Percentiles rank a stretch among this genome's conserved stretches.
phyloP scores from a whole-genome alignment of 208 protist species.

The Phytomonas francai region DNA sequence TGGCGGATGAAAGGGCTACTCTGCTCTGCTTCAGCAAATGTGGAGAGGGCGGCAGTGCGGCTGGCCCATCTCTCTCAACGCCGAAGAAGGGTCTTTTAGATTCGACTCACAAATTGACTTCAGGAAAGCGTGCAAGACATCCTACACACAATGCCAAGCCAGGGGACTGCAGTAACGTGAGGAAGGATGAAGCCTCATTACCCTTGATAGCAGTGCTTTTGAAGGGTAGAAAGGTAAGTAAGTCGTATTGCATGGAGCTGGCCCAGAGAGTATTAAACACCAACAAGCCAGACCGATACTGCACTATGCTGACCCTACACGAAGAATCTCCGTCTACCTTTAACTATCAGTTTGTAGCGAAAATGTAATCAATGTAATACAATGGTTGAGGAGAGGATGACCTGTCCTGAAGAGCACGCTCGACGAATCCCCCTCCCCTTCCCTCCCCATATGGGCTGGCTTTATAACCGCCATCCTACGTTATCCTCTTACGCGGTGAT shows the following conservation, averaged over 20 bases:
- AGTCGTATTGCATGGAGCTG: conserved; percentile 33
- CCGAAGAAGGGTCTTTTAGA: background rate
- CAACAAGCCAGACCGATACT: conserved; percentile 37
- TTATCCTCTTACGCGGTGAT: too few species aligned
- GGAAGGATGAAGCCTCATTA: background rate
- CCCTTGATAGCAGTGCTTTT: conserved; percentile 24
- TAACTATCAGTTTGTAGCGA: background rate
- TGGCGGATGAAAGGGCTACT: conserved; percentile 50
- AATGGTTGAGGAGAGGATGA: background rate
- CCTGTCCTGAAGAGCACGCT: background rate
- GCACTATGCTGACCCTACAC: conserved; percentile 11
- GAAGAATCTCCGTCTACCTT: background rate
- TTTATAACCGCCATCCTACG: background rate
- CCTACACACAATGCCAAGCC: background rate
- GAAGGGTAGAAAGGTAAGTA: conserved; percentile 40
- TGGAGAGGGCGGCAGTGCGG: background rate
- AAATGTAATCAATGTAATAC: background rate
- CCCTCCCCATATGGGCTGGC: too few species aligned
- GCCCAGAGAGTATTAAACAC: conserved; percentile 26
- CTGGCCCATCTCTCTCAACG: background rate
- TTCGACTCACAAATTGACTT: background rate
- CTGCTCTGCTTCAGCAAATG: conserved; percentile 16
- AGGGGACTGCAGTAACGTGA: background rate
- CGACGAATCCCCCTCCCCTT: background rate
- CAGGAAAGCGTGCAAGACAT: background rate